Conservation (phyloP, 495 filamentous ascomycete species). For the Aspergillus panamensis region DNA sequence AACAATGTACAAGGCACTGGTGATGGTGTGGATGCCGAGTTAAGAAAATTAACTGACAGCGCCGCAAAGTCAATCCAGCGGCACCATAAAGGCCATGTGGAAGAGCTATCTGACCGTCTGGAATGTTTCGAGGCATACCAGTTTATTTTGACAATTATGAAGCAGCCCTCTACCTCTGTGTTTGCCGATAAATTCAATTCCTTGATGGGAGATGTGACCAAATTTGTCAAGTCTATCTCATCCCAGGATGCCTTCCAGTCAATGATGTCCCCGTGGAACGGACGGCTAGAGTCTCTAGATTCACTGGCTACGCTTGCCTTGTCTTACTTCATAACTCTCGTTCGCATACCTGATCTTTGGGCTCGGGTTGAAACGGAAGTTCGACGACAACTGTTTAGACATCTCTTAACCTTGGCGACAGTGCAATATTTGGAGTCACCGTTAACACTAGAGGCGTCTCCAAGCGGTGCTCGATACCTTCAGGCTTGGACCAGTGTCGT, state of each 20-base stretch:
- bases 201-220: constrained; percentile 28
- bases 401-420: constrained; percentile 38
- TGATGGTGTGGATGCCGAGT: constrained; percentile 16
- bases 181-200: constrained; percentile 24
- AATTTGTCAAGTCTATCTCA: constrained; percentile 31
- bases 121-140: constrained; percentile 44
- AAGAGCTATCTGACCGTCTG: constrained; percentile 26
- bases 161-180: constrained; percentile 18
- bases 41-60: constrained; percentile 23
- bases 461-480: constrained; percentile 33
- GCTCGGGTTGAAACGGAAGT: constrained; percentile 25
- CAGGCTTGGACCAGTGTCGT: constrained; percentile 44
- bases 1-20: constrained; percentile 28
- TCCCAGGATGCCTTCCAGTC: constrained; percentile 28
- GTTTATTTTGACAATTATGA: constrained; percentile 31
- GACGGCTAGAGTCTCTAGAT: constrained; percentile 34
- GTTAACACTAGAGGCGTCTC: constrained; percentile 28
- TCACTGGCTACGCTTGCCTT: constrained; percentile 32
- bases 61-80: constrained; percentile 34
- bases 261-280: constrained; percentile 38
- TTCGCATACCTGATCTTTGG: constrained; percentile 36
- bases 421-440: constrained; percentile 32
- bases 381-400: constrained; percentile 32
- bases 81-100: constrained; percentile 30
- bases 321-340: constrained; percentile 37